A percentile compares a stretch with the other conserved stretches of the same genome.
These are phyloP conservation scores for Penicillium hesseltinei DNA, from an alignment of 2,329 filamentous ascomycete species.

Conservation along the genomic window DNA sequence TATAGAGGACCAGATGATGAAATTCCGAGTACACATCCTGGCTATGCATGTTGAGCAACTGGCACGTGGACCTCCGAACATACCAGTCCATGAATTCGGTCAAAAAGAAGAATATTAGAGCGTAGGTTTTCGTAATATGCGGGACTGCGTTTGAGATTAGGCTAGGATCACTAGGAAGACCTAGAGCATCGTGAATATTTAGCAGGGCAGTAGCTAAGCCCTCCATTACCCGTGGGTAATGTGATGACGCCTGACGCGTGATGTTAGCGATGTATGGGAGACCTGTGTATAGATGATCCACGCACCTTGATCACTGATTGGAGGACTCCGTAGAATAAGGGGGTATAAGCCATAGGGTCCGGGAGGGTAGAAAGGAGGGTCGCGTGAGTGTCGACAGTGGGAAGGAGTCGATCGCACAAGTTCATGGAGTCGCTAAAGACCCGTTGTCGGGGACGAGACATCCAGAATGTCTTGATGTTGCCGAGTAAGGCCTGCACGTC, in stretches of 20 bases:
- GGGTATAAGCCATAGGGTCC: constrained; percentile 26
- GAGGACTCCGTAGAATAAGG: constrained; percentile 37
- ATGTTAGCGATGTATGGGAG: neutral
- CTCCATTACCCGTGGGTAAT: constrained; percentile 37
- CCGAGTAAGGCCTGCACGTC: constrained; percentile 32
- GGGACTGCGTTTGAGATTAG: constrained; percentile 16
- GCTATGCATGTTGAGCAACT: constrained; percentile 35
- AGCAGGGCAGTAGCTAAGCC: constrained; percentile 34
- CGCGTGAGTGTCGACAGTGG: constrained; percentile 31
- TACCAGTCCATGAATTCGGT: constrained; percentile 42
- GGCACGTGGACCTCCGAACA: constrained; percentile 34
- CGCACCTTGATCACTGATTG: constrained; percentile 39
- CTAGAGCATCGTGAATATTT: constrained; percentile 34
- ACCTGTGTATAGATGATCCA: neutral
- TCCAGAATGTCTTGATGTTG: constrained; percentile 30
- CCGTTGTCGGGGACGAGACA: constrained; percentile 26
- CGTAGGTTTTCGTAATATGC: constrained; percentile 33
- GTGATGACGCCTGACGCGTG: constrained; percentile 31
- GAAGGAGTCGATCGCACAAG: constrained; percentile 30
- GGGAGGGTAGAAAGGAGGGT: constrained; percentile 28
- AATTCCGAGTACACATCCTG: constrained; percentile 37
- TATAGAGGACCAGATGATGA: constrained; percentile 32
- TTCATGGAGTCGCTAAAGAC: constrained; percentile 27
- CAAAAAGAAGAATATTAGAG: constrained; percentile 37
- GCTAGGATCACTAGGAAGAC: constrained; percentile 14